phyloP scores from a whole-genome alignment of 2,329 filamentous ascomycete genomes.

The Alternaria tenuissima region DNA sequence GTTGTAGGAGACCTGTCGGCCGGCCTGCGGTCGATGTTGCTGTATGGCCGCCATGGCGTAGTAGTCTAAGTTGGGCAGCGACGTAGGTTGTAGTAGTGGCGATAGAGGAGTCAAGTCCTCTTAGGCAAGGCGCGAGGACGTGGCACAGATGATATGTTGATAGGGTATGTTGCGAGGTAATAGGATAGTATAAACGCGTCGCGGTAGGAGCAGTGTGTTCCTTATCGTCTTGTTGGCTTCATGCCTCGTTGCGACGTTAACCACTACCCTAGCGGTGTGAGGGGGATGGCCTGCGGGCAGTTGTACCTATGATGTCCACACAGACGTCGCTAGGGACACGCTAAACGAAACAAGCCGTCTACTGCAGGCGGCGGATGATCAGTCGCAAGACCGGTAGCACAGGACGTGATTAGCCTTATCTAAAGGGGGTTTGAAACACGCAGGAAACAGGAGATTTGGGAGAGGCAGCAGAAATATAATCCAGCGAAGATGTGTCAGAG shows the following conservation, averaged over 20 bases:
- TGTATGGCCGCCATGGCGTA: conserved; percentile 50
- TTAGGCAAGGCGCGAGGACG: conserved; percentile 28
- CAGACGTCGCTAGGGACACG: conserved; percentile 30
- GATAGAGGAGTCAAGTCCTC: conserved; percentile 22
- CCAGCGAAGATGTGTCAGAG: neutral
- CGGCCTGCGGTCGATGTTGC: conserved; percentile 48
- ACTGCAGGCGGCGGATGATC: conserved; percentile 29
- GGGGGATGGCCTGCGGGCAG: conserved; percentile 16
- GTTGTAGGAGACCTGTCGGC: conserved; percentile 47
- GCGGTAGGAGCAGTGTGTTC: conserved; percentile 12
- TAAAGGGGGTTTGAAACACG: neutral
- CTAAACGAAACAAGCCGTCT: conserved; percentile 30
- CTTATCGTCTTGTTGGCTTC: conserved; percentile 26
- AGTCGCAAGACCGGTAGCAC: conserved; percentile 24
- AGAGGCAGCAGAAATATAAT: neutral
- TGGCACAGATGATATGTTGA: conserved; percentile 10
- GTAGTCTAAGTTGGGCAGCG: conserved; percentile 15
- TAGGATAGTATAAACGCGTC: conserved; percentile 10
- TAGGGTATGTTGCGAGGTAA: neutral
- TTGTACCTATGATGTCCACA: conserved; percentile 25
- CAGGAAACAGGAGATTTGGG: neutral
- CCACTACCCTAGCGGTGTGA: conserved; percentile 26
- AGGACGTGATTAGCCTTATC: conserved; percentile 9
- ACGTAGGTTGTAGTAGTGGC: conserved; percentile 20
- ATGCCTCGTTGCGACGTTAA: conserved; percentile 30